phyloP scores from a whole-genome alignment of 2,329 filamentous ascomycete genomes.

The Chalaropsis ovoidea region DNA sequence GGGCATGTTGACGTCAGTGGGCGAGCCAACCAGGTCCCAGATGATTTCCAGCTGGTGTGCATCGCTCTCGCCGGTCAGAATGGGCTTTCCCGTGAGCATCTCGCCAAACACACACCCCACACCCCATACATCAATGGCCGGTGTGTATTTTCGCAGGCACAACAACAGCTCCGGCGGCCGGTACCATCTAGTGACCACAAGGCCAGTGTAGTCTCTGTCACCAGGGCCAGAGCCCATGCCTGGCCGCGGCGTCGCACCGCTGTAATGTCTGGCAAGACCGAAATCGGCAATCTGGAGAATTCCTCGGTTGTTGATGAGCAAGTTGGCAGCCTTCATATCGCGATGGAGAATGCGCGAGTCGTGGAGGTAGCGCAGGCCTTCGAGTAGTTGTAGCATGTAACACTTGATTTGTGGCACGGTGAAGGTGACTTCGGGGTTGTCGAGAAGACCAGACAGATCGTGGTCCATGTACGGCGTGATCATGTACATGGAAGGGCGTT shows the following conservation, averaged over 20 bases:
- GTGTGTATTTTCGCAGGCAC: conserved; percentile 83
- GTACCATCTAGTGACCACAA: conserved; percentile 97
- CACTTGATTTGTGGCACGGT: conserved; percentile 91
- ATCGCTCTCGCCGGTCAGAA: conserved; percentile 82
- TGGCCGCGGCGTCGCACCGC: conserved; percentile 66
- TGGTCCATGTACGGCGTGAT: conserved; percentile 98
- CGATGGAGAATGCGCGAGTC: conserved; percentile 82
- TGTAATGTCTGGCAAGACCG: conserved; percentile 84
- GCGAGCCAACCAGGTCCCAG: conserved; percentile 83
- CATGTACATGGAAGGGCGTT: conserved; percentile 91
- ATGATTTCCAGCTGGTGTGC: conserved; percentile 84
- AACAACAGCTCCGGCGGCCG: conserved; percentile 85
- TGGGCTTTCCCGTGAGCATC: conserved; percentile 90
- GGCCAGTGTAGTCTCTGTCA: conserved; percentile 81
- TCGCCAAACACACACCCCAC: conserved; percentile 98
- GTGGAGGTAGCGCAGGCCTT: conserved; percentile 84
- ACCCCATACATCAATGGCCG: conserved; percentile 96
- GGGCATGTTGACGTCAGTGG: conserved; percentile 85
- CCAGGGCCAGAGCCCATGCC: conserved; percentile 77
- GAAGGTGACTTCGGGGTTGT: conserved; percentile 84
- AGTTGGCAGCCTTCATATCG: conserved; percentile 97
- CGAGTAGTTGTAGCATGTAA: conserved; percentile 86
- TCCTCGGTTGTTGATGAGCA: conserved; percentile 89
- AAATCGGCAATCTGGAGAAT: conserved; percentile 97
- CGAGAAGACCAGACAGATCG: conserved; percentile 90